Conservation (phyloP, 148 eudicot species). For the Chenopodium suecicum region DNA sequence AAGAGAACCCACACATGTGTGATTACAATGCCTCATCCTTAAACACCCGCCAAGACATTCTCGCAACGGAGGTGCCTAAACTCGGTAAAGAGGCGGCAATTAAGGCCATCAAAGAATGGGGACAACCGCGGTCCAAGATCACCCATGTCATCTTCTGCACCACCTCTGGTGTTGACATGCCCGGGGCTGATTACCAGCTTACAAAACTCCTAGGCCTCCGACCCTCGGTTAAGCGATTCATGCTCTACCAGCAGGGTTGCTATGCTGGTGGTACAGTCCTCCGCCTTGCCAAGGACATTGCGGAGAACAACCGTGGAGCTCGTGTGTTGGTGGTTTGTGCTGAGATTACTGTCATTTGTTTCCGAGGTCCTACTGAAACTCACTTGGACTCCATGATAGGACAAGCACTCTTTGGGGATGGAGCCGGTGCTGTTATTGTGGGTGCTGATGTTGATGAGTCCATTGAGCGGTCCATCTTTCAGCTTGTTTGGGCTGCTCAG, state of each 20-base stretch:
- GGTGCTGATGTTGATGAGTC: background rate
- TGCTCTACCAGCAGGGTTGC: slow-evolving; percentile 23
- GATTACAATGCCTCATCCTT: slow-evolving; percentile 9
- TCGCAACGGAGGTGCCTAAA: slow-evolving; percentile 11
- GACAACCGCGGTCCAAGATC: slow-evolving; percentile 17
- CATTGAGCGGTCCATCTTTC: background rate
- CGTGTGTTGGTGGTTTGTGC: background rate
- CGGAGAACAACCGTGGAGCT: background rate
- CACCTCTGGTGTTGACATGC: slow-evolving; percentile 16
- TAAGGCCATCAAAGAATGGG: slow-evolving; percentile 24
- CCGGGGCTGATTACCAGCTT: slow-evolving; percentile 22
- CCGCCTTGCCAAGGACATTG: background rate
- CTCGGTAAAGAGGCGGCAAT: slow-evolving; percentile 19
- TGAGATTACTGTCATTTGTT: slow-evolving; percentile 4
- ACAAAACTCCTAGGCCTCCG: slow-evolving; percentile 21
- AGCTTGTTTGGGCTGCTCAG: background rate
- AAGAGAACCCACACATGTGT: slow-evolving; percentile 22
- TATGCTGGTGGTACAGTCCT: background rate
- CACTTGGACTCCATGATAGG: too few relatives aligned
- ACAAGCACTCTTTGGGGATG: background rate
- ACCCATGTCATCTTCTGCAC: slow-evolving; percentile 18
- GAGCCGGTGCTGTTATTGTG: slow-evolving; percentile 6
- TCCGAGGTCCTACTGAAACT: background rate
- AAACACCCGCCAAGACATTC: slow-evolving; percentile 19
- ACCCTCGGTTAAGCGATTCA: slow-evolving; percentile 17